Percentiles rank a stretch among this genome's conserved stretches.
Evolutionary conservation across 2,329 filamentous ascomycete genomes (phyloP).

Genomic region (Macrophomina phaseolina): DNA sequence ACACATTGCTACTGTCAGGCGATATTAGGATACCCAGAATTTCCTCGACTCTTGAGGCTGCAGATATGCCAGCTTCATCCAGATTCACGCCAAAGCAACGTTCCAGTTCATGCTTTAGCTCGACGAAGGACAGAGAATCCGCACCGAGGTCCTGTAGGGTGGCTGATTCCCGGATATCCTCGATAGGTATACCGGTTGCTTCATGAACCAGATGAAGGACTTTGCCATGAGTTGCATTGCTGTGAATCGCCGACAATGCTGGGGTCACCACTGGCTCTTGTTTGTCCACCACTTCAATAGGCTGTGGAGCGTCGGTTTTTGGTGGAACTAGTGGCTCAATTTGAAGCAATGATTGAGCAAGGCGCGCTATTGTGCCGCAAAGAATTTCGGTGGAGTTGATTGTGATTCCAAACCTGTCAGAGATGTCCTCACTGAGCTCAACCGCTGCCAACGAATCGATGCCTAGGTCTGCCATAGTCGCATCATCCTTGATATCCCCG

Average conservation of each 20-base stretch:
- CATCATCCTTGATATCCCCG: not conserved
- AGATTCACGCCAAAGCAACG: constrained; percentile 27
- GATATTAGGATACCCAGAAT: not conserved
- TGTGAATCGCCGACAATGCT: not conserved
- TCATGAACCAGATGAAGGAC: not conserved
- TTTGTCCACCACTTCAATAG: too few species aligned
- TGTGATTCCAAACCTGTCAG: not conserved
- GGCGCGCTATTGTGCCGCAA: not conserved
- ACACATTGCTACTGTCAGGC: too few species aligned
- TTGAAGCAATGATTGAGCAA: too few species aligned
- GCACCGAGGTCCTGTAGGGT: constrained; percentile 30
- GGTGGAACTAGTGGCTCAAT: too few species aligned
- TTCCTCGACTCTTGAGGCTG: too few species aligned
- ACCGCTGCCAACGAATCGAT: not conserved
- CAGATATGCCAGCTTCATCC: not conserved
- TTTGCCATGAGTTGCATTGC: too few species aligned
- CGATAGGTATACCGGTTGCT: not conserved
- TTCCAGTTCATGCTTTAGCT: constrained; percentile 30
- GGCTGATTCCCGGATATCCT: not conserved
- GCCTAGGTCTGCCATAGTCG: constrained; percentile 5
- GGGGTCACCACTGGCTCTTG: too few species aligned
- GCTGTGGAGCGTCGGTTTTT: too few species aligned
- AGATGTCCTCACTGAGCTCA: not conserved
- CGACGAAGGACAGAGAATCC: constrained; percentile 31
- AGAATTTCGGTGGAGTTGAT: not conserved